Evolutionary conservation across 2,329 filamentous ascomycete species (phyloP).

Genomic region (Juglanconis sp.): DNA sequence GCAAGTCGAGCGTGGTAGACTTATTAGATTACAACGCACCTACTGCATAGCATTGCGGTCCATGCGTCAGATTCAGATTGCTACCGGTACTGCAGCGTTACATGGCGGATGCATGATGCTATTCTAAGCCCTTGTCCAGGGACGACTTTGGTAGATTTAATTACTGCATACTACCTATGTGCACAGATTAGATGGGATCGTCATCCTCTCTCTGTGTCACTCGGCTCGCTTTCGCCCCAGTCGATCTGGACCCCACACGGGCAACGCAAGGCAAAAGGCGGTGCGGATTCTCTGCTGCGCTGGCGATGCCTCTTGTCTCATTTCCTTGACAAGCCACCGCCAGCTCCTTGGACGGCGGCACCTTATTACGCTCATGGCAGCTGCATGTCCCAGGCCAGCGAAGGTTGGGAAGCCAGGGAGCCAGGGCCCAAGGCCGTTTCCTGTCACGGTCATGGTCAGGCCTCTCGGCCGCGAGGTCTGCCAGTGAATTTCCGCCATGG

Average conservation of each 20-base stretch:
- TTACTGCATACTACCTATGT: too few relatives aligned
- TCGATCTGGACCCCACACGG: background rate
- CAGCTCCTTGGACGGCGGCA: background rate
- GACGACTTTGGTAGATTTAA: background rate
- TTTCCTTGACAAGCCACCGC: background rate
- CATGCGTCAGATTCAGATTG: too few relatives aligned
- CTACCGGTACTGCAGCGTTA: background rate
- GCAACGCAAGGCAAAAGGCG: background rate
- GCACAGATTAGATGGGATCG: too few relatives aligned
- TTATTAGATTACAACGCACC: too few relatives aligned
- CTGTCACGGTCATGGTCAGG: background rate
- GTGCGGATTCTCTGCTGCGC: background rate
- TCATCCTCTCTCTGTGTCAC: too few relatives aligned
- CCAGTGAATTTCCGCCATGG: background rate
- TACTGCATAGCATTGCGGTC: too few relatives aligned
- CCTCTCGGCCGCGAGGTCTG: background rate
- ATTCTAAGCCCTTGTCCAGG: background rate
- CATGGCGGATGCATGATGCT: background rate
- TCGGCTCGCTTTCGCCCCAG: background rate
- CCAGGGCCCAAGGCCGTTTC: background rate
- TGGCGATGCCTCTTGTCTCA: background rate
- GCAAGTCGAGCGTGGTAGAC: too few relatives aligned
- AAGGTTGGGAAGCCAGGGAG: background rate
- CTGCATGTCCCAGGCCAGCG: background rate
- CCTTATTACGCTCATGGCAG: too few relatives aligned